Base-by-base conservation (phyloP, 139 green algal species). In the Helicosporidium sp. region DNA sequence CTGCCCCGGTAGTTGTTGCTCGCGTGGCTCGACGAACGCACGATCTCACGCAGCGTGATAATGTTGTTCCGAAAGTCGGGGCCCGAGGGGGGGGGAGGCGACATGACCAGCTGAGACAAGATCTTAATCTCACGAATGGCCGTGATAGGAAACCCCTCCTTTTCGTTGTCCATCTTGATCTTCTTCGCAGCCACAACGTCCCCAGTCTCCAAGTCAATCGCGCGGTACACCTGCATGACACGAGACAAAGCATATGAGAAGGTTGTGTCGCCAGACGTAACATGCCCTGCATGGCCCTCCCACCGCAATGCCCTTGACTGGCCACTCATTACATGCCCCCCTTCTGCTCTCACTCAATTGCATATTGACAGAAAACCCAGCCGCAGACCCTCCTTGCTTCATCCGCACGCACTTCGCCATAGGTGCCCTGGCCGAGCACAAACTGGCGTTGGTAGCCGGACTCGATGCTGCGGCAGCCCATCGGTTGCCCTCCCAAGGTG, bases 71-170 rank as follows among this genome's bases (percentile, higher is more conserved):
- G 69, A 34, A 83, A 62, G 16, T 92, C 55, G 17, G 39, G 13
- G 27, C 45, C 54, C 28, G 26, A n/a, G 37, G 55, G 31, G 39
- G 27, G 15, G 16, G 52, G 5, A 20, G 40, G 22, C 22, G 27
- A 26, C 20, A n/a, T 12, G 12, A 49, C 54, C n/a, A 69, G 46
- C 16, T 59, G 68, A 29, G 80, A 91, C 36, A 98, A 67, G 33
- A 98, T 88, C 51, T 94, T 94, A 54, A 99, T 37, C 13, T 37
- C 31, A 0, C 90, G 75, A 22, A 99, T 92, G 3, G 90, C 90
- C 6, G 90, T 99, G 66, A 97, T 94, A 8, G 89, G 90, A 48
- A 97, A 95, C 37, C 88, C 88, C 65, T 99, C 90, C 58, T 94
- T 94, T 62, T 96, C 86, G 46, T 82, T 95, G 63, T 99, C 90